phyloP scores from a whole-genome alignment of 345 rosid genomes.

The Jatropha curcas region DNA sequence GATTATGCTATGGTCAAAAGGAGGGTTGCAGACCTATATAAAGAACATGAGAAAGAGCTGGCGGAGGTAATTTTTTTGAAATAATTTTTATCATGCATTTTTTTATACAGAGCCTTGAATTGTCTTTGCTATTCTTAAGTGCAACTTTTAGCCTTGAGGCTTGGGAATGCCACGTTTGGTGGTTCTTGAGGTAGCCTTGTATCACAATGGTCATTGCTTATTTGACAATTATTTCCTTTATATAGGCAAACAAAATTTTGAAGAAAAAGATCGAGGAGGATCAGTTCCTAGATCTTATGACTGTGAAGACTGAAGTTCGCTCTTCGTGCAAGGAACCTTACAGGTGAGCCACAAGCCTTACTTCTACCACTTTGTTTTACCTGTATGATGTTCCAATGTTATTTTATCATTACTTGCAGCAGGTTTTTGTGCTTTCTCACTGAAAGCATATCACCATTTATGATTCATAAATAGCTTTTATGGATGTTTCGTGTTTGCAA shows the following conservation, averaged over 20 bases:
- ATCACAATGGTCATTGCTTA: conserved; percentile 2
- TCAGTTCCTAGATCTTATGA: conserved; percentile 87
- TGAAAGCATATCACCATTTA: background rate
- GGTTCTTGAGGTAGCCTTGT: conserved; percentile 2
- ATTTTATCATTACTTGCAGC: background rate
- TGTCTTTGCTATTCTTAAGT: background rate
- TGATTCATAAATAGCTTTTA: background rate
- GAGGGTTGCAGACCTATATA: conserved; percentile 80
- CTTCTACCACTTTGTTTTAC: conserved; percentile 6
- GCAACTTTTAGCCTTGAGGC: background rate
- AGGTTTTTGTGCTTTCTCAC: conserved; percentile 6
- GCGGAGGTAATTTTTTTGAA: conserved; percentile 51
- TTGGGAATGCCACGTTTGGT: background rate
- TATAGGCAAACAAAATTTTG: conserved; percentile 84
- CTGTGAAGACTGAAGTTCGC: conserved; percentile 76
- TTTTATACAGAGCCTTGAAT: background rate
- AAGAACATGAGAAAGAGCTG: conserved; percentile 87
- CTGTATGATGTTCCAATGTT: background rate
- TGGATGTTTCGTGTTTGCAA: background rate
- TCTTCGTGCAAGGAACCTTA: conserved; percentile 89
- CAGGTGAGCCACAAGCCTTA: conserved; percentile 51
- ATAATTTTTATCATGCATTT: background rate
- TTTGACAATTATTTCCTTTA: conserved; percentile 15
- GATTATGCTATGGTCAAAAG: conserved; percentile 79
- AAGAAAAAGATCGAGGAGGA: conserved; percentile 91